Evolutionary conservation across 208 protist species (phyloP), one percentile per base, ranked within the genome.

Genomic region (Leishmania guyanensis): DNA sequence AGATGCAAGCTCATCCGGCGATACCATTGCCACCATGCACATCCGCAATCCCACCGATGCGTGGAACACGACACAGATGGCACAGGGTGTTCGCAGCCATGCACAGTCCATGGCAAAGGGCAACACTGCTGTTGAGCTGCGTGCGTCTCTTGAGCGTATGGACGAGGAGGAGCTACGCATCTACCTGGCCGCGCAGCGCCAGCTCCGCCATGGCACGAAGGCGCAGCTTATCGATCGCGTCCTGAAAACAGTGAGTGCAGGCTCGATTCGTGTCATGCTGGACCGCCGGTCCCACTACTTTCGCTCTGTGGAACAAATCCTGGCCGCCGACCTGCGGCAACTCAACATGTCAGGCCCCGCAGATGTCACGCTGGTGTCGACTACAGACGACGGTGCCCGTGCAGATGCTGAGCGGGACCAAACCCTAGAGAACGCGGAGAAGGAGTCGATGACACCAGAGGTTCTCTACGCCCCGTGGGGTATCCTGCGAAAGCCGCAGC

Each of bases 131-230:
- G 75, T 60, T n/a, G 78, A 86, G 10, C 90, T 97, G 20, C 75
- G 80, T 56, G 72, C 69, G 2, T 83, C 85, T 58, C 85, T 98
- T 62, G 39, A 85, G 14, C 80, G 82, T 3, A 81, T 98, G 68
- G 88, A 97, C 78, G 93, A 96, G 68, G 92, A 98, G 85, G 94
- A 98, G 85, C 88, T 98, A 53, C 93, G 93, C 48, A 97, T 98
- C 72, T 98, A 96, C 80, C 89, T 98, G 50, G 78, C 94, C 4
- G 89, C 88, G 0, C 87, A 97, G 81, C 89, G 93, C 12, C 94
- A 98, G 82, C 86, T 96, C 39, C 91, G 95, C 0, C 94, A 97
- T 78, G 95, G 95, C n/a, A 88, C 68, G 22, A 94, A 95, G 54
- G 82, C 66, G 33, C 81, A 90, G 75, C 89, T 98, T 48, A 82